Evolutionary conservation across 768 basidiomycete species (phyloP).

Genomic region (Russula emetica): DNA sequence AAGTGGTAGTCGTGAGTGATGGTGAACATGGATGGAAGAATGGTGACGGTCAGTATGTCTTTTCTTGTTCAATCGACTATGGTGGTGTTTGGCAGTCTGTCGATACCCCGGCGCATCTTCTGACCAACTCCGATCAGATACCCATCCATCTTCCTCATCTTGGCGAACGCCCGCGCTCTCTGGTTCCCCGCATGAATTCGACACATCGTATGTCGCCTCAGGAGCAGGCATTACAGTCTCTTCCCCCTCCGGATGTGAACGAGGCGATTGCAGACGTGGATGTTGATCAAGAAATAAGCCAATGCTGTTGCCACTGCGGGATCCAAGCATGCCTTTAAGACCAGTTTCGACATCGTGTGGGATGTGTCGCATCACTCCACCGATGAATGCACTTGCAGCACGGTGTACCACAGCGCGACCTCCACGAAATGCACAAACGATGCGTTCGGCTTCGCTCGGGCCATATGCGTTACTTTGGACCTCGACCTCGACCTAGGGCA

Average conservation of each 20-base stretch:
- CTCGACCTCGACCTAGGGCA: conserved; percentile 36
- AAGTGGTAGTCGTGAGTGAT: not conserved
- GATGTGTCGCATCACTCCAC: conserved; percentile 22
- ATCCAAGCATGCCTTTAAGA: conserved; percentile 18
- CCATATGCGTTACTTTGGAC: conserved; percentile 36
- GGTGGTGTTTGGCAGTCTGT: conserved; percentile 7
- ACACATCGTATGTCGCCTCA: not conserved
- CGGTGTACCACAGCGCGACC: conserved; percentile 31
- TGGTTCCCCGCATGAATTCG: conserved; percentile 2
- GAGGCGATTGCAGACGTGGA: not conserved
- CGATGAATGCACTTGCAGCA: conserved; percentile 31
- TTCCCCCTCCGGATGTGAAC: not conserved
- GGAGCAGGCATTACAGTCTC: not conserved
- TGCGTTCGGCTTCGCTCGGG: conserved; percentile 32
- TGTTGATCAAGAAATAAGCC: not conserved
- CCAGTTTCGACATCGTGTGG: conserved; percentile 26
- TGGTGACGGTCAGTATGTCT: conserved; percentile 8
- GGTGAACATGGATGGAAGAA: not conserved
- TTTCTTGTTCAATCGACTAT: conserved; percentile 21
- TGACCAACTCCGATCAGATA: conserved; percentile 48
- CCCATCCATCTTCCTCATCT: conserved; percentile 58
- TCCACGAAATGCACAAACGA: conserved; percentile 30
- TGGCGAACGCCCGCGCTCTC: conserved; percentile 27
- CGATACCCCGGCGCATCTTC: conserved; percentile 11
- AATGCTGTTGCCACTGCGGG: not conserved